phyloP scores from a whole-genome alignment of 805 yeast species.

The Clavispora carvajalis region DNA sequence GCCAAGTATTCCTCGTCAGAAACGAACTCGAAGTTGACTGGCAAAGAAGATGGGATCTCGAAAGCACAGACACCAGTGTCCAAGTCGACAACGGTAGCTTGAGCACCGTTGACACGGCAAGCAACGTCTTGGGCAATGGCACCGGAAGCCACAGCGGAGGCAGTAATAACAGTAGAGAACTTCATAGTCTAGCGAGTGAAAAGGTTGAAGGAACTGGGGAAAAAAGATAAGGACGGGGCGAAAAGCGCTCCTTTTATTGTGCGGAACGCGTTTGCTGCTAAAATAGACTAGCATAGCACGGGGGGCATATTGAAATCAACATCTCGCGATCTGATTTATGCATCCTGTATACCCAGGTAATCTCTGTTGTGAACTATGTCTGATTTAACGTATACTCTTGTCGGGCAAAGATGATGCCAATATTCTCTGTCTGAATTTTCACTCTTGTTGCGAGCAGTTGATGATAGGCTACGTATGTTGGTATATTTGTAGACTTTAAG shows the following conservation, averaged over 20 bases:
- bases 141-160: conserved; percentile 16
- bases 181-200: conserved; percentile 15
- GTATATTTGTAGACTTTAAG: too few relatives aligned
- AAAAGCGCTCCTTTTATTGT: not conserved
- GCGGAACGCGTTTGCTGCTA: not conserved
- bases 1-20: conserved; percentile 27
- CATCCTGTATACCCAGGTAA: not conserved
- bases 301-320: not conserved
- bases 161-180: conserved; percentile 17
- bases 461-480: too few relatives aligned
- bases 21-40: conserved; percentile 22
- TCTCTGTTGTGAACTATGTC: not conserved
- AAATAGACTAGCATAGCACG: not conserved
- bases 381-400: too few relatives aligned
- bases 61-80: conserved; percentile 38
- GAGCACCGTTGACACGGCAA: conserved; percentile 31
- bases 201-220: conserved; percentile 1
- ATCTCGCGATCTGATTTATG: not conserved
- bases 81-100: conserved; percentile 32
- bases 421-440: too few relatives aligned
- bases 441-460: too few relatives aligned
- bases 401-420: too few relatives aligned
- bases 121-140: conserved; percentile 31
- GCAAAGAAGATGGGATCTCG: conserved; percentile 25
- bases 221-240: not conserved